Conservation (phyloP, 2,329 filamentous ascomycete species). For the Hypoxylon sp. region DNA sequence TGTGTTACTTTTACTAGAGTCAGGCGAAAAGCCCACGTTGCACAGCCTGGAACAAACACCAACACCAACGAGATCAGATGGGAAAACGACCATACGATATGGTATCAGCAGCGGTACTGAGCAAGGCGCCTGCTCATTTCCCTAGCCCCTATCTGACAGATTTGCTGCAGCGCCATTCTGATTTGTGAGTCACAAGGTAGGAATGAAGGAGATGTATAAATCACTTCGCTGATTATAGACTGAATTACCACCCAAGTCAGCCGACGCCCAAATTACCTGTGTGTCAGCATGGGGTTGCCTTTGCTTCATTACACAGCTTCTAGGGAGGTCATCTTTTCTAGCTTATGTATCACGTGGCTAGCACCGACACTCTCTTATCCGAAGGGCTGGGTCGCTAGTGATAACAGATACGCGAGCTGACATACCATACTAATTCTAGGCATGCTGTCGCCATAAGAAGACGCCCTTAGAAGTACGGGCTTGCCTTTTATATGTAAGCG, state of each 20-base stretch:
- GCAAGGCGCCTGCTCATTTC: neutral
- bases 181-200: slow-evolving; percentile 7
- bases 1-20: neutral
- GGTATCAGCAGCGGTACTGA: neutral
- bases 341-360: slow-evolving; percentile 5
- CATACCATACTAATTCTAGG: neutral
- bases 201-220: neutral
- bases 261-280: neutral
- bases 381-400: neutral
- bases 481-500: neutral
- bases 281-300: neutral
- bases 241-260: neutral
- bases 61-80: slow-evolving; percentile 10
- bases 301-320: neutral
- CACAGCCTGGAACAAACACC: slow-evolving; percentile 8
- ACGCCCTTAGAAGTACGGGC: neutral
- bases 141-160: neutral
- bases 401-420: slow-evolving; percentile 9
- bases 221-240: neutral
- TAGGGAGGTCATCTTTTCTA: neutral
- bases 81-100: slow-evolving; percentile 2
- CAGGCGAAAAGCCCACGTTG: slow-evolving; percentile 13
- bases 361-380: neutral
- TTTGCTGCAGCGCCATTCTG: neutral
- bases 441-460: neutral